A percentile compares a stretch with the other conserved stretches of the same genome.
Evolutionary conservation across 306 rosid genomes (phyloP).

Genomic region (Myrica gale): DNA sequence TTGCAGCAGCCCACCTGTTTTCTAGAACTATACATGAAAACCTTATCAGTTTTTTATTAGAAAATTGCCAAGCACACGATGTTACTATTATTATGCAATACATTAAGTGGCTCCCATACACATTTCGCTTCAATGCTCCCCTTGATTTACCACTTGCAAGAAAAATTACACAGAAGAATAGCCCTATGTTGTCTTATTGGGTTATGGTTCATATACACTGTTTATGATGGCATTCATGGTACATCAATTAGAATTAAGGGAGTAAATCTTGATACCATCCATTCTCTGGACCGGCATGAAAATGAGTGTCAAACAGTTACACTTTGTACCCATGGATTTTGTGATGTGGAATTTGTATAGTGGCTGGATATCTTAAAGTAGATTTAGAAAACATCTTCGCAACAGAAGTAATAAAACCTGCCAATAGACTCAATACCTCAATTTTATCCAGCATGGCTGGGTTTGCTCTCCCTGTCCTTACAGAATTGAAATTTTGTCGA

Average conservation of each 20-base stretch:
- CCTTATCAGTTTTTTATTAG: not conserved
- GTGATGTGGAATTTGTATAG: not conserved
- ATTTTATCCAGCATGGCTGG: slow-evolving; percentile 93
- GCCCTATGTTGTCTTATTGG: not conserved
- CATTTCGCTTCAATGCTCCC: not conserved
- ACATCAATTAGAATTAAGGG: not conserved
- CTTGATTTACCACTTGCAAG: not conserved
- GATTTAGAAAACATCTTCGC: not conserved
- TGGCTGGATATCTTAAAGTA: not conserved
- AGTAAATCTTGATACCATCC: not conserved
- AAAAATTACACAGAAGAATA: not conserved
- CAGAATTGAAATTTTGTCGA: slow-evolving; percentile 70
- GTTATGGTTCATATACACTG: not conserved
- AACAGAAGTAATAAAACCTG: slow-evolving; percentile 12
- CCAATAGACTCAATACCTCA: slow-evolving; percentile 48
- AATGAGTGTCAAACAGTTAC: not conserved
- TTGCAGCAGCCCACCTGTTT: not conserved
- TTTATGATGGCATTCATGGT: not conserved
- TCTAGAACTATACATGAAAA: not conserved
- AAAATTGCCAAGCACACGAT: not conserved
- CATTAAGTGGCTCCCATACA: not conserved
- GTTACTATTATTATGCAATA: not conserved
- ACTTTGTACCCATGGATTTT: not conserved
- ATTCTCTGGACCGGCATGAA: not conserved
- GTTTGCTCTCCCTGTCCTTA: slow-evolving; percentile 85